Evolutionary conservation across 768 basidiomycete species (phyloP).

Genomic region (Cubamyces sp.): DNA sequence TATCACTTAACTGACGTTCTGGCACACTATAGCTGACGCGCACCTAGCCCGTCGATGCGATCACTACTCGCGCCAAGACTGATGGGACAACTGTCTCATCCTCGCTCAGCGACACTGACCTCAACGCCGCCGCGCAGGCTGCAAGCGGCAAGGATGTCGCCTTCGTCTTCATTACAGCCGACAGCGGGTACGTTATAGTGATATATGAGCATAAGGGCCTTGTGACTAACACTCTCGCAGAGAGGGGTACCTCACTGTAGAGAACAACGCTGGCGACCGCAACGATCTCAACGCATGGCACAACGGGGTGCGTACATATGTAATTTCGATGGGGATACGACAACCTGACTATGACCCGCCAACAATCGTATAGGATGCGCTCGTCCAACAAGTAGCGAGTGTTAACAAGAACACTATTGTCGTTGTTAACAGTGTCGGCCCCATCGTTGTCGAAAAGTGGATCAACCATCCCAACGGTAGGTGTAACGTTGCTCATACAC

Average conservation of each 20-base stretch:
- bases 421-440: conserved; percentile 69
- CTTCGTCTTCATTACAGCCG: conserved; percentile 56
- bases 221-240: conserved; percentile 30
- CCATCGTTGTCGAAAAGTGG: conserved; percentile 71
- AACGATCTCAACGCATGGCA: conserved; percentile 36
- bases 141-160: conserved; percentile 57
- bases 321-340: neutral
- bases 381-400: conserved; percentile 62
- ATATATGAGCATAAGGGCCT: neutral
- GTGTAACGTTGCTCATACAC: neutral
- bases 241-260: conserved; percentile 58
- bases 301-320: conserved; percentile 39
- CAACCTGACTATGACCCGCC: neutral
- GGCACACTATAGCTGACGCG: neutral
- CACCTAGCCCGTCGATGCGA: conserved; percentile 42
- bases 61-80: conserved; percentile 41
- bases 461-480: conserved; percentile 67
- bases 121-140: conserved; percentile 47
- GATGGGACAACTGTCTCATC: conserved; percentile 50
- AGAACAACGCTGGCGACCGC: conserved; percentile 61
- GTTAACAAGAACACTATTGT: conserved; percentile 80
- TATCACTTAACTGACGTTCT: neutral
- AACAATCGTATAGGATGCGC: conserved; percentile 33
- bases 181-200: conserved; percentile 29
- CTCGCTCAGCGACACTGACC: conserved; percentile 51